A percentile compares a stretch with the other conserved stretches of the same genome.
Conservation (phyloP, 768 basidiomycete species). For the Sistotremastrum suecicum region DNA sequence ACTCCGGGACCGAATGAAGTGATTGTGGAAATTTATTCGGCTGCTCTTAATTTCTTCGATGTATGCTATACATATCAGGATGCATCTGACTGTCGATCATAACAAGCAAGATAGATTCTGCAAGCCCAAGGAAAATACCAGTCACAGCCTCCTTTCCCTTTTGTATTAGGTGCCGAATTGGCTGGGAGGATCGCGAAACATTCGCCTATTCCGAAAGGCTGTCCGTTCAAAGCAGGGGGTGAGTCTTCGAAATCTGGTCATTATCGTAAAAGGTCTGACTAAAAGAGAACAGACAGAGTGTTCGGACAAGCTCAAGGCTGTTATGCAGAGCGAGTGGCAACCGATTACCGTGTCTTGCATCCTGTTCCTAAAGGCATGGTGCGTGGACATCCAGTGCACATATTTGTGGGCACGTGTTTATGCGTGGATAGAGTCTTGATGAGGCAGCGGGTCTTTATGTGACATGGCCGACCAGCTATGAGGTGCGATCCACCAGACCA, state of each 20-base stretch:
- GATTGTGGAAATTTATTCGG: conserved; percentile 61
- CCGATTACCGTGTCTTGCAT: conserved; percentile 32
- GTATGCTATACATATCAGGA: conserved; percentile 17
- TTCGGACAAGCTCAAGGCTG: conserved; percentile 74
- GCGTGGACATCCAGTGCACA: conserved; percentile 41
- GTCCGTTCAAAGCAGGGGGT: conserved; percentile 55
- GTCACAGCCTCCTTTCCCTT: conserved; percentile 69
- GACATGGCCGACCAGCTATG: conserved; percentile 92
- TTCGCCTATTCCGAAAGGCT: conserved; percentile 70
- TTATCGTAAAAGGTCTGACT: no score
- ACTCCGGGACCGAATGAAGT: conserved; percentile 36
- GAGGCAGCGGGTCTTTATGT: conserved; percentile 46
- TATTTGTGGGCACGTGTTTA: no score
- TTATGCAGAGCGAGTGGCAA: conserved; percentile 64
- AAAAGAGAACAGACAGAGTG: conserved; percentile 41
- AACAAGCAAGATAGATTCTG: conserved; percentile 37
- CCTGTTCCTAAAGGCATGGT: conserved; percentile 63
- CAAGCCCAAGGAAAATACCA: conserved; percentile 89
- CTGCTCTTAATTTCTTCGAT: conserved; percentile 70
- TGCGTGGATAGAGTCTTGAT: no score
- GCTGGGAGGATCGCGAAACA: conserved; percentile 56
- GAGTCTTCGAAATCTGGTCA: no score
- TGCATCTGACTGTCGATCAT: not conserved
- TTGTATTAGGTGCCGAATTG: conserved; percentile 75
- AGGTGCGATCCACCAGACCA: conserved; percentile 27